phyloP scores from a whole-genome alignment of 352 stramenopile species.

The Globisporangium sylvaticum region DNA sequence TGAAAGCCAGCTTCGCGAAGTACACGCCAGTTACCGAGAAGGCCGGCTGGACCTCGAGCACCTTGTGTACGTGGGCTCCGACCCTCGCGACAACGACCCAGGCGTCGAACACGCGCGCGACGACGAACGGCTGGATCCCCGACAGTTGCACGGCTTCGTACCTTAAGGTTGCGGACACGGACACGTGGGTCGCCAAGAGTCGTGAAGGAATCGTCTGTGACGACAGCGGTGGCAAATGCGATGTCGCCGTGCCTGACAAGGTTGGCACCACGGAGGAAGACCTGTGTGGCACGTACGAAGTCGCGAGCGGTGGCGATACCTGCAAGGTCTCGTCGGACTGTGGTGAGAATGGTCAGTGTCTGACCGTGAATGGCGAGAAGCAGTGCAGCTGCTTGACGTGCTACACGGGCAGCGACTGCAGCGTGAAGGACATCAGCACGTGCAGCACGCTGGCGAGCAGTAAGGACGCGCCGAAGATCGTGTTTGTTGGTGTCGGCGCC shows the following conservation, averaged over 20 bases:
- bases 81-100: constrained; percentile 51
- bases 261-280: constrained; percentile 72
- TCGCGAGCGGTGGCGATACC: constrained; percentile 55
- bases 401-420: constrained; percentile 77
- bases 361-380: constrained; percentile 53
- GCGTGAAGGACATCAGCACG: constrained; percentile 62
- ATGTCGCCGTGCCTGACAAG: constrained; percentile 44
- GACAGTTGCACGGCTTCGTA: constrained; percentile 43
- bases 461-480: constrained; percentile 52
- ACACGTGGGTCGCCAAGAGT: constrained; percentile 71
- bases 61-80: constrained; percentile 64
- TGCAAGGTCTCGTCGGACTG: constrained; percentile 67
- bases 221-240: constrained; percentile 54
- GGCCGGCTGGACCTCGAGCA: constrained; percentile 50
- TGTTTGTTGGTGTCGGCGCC: constrained; percentile 65
- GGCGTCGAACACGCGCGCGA: constrained; percentile 51
- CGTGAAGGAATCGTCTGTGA: constrained; percentile 73
- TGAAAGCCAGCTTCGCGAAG: constrained; percentile 67
- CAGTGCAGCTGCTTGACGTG: constrained; percentile 71
- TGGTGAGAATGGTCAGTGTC: constrained; percentile 71
- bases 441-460: constrained; percentile 66
- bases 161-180: constrained; percentile 53
- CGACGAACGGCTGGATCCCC: constrained; percentile 58
- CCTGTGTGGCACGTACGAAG: constrained; percentile 70
- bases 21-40: constrained; percentile 37